phyloP scores from a whole-genome alignment of 1,139 yeast species.

The Kodamaea suecica region DNA sequence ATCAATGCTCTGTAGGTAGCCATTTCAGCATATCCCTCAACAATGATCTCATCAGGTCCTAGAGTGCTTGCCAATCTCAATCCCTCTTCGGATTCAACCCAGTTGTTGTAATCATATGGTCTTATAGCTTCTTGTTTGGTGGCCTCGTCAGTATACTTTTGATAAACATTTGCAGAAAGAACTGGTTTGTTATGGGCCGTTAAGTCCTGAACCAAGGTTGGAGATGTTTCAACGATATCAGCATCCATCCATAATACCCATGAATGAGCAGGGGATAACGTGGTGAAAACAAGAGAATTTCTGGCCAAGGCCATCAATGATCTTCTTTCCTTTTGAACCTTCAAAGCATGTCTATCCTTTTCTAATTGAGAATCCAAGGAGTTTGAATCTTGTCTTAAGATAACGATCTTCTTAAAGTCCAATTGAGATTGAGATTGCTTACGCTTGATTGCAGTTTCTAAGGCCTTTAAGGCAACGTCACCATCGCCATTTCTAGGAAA shows the following conservation, averaged over 20 bases:
- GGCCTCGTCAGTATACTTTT: constrained; percentile 64
- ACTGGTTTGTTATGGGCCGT: constrained; percentile 85
- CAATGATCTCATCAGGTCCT: constrained; percentile 85
- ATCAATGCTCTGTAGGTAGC: constrained; percentile 94
- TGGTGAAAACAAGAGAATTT: constrained; percentile 85
- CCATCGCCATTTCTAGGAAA: constrained; percentile 81
- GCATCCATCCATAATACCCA: constrained; percentile 98
- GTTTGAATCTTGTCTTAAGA: constrained; percentile 85
- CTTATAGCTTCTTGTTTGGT: constrained; percentile 59
- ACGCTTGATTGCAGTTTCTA: constrained; percentile 69
- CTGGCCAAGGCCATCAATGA: constrained; percentile 90
- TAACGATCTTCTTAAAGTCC: constrained; percentile 75
- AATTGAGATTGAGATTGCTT: constrained; percentile 50
- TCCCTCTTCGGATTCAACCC: constrained; percentile 93
- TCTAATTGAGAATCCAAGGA: constrained; percentile 67
- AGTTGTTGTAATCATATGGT: constrained; percentile 93
- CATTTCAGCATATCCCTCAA: constrained; percentile 88
- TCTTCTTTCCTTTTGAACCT: constrained; percentile 87
- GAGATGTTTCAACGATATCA: constrained; percentile 87
- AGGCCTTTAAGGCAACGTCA: constrained; percentile 64
- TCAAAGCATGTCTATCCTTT: constrained; percentile 68
- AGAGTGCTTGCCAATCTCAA: constrained; percentile 64
- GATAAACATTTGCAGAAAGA: constrained; percentile 89
- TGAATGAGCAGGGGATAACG: constrained; percentile 82
- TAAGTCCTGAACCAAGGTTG: constrained; percentile 78